Base-by-base conservation (phyloP, 169 alveolate genomes). In the Plasmodium sp. region DNA sequence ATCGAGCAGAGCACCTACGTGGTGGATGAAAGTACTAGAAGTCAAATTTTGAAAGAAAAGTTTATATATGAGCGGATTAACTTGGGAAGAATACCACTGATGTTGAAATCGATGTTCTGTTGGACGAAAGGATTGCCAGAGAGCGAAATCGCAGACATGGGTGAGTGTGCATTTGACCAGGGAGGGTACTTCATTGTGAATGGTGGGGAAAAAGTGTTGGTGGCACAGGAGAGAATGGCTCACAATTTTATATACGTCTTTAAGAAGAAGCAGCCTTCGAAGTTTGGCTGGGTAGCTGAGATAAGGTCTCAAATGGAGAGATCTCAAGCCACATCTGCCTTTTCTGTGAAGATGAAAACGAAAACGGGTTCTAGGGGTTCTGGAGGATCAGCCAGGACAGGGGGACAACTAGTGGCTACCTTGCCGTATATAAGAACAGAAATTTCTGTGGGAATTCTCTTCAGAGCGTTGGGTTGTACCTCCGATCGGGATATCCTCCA, bases 181-280 rank as follows among this genome's bases (percentile, higher is more conserved):
- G 98, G 98, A 12, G 99, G 99, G 36, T 99, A 99, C 96, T 99
- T 99, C 96, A 98, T 99, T 72, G 99, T 99, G 48, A 99, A 99
- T 93, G 99, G 99, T 67, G 98, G 99, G 67, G 99, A 99, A 96
- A 99, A 99, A 95, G 99, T 99, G 83, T 95, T 99, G 54, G 99
- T 99, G 9, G 99, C 99, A 2, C 99, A 99, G 95, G 99, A 99
- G 93, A 98, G 99, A 93, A 99, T 99, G 99, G 99, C 99, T 12
- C 98, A 98, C 84, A 99, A 99, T 96, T 99, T 99, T 96, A 99
- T 99, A 31, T 98, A 99, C 96, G 99, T 99, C 18, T 99, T 99
- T 97, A 97, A 98, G 86, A 98, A 98, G 96, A 99, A 98, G 90
- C 99, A 99, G 93, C 99, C 99, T 31, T 96, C 99, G 5, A 99